Evolutionary conservation across 2,329 filamentous ascomycete genomes (phyloP).

Genomic region (Pestalotiopsis fici): DNA sequence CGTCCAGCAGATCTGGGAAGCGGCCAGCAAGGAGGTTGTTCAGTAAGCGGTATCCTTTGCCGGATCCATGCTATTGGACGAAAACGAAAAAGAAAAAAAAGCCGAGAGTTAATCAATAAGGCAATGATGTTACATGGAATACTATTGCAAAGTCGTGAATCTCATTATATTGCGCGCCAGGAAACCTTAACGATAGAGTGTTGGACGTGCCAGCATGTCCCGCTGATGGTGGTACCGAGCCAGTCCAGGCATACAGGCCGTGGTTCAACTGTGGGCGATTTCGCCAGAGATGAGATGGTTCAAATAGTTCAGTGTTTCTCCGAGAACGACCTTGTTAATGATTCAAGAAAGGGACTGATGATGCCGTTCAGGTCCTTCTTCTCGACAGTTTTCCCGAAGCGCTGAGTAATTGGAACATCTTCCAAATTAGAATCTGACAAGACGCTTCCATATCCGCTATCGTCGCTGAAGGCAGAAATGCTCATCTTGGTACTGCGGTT

Average conservation of each 20-base stretch:
- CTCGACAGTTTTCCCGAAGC: background rate
- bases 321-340: background rate
- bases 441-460: background rate
- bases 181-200: background rate
- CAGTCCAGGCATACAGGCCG: background rate
- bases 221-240: background rate
- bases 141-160: background rate
- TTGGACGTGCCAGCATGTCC: background rate
- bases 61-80: too few species aligned
- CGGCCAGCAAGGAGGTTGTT: too few species aligned
- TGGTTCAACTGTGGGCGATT: background rate
- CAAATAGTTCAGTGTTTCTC: background rate
- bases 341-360: background rate
- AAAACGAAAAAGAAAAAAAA: too few species aligned
- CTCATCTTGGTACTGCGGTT: background rate
- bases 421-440: background rate
- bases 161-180: background rate
- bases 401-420: background rate
- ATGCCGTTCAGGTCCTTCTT: background rate
- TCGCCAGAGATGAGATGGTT: background rate
- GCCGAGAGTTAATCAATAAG: too few species aligned
- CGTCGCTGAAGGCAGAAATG: background rate
- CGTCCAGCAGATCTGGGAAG: too few species aligned
- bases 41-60: too few species aligned
- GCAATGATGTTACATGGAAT: background rate